phyloP scores from a whole-genome alignment of 768 basidiomycete species.

The Daedaleopsis nitida region DNA sequence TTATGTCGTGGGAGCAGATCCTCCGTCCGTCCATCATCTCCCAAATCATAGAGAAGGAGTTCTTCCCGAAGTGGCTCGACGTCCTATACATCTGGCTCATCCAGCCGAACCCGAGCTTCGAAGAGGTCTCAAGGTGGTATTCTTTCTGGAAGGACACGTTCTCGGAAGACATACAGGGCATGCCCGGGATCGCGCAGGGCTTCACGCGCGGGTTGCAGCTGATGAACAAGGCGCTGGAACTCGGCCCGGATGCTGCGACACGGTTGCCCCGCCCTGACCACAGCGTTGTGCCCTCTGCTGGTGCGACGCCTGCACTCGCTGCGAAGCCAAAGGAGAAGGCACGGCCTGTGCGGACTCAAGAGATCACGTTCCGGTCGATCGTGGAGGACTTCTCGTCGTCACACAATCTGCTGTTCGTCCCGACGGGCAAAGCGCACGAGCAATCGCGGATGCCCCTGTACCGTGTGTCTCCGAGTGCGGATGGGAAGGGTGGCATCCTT shows the following conservation, averaged over 20 bases:
- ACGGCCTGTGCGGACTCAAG: constrained; percentile 60
- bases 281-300: constrained; percentile 35
- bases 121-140: constrained; percentile 94
- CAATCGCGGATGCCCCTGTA: constrained; percentile 88
- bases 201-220: constrained; percentile 89
- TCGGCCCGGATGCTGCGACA: constrained; percentile 76
- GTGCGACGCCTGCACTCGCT: constrained; percentile 16
- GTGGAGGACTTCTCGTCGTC: constrained; percentile 88
- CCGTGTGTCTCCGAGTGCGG: constrained; percentile 73
- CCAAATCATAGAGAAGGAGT: constrained; percentile 85
- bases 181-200: constrained; percentile 70
- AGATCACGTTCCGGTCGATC: constrained; percentile 90
- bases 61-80: constrained; percentile 97
- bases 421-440: constrained; percentile 83
- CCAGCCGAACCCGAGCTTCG: constrained; percentile 85
- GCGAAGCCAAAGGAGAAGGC: constrained; percentile 40
- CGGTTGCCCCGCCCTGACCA: constrained; percentile 71
- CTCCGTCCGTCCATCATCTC: constrained; percentile 77
- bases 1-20: constrained; percentile 75
- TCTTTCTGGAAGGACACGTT: constrained; percentile 85
- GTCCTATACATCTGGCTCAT: constrained; percentile 90
- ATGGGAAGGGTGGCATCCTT: constrained; percentile 84
- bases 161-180: constrained; percentile 65
- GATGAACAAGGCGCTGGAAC: constrained; percentile 91
- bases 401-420: constrained; percentile 88